These are phyloP conservation scores for Eruca vesicaria DNA, from an alignment of 441 rosid genomes.

Conservation along the genomic window DNA sequence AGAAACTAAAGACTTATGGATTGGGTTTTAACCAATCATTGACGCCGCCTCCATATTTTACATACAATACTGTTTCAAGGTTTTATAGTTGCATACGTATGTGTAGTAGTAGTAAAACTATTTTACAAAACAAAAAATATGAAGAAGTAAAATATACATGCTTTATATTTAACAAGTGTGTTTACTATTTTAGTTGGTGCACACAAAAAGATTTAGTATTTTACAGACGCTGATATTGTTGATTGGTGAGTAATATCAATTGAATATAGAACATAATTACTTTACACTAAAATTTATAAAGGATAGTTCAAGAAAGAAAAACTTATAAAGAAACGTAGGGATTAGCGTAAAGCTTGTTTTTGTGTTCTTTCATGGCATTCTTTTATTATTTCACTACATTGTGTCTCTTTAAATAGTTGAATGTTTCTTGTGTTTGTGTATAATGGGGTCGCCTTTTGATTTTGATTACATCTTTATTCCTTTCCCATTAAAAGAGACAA, in stretches of 20 bases:
- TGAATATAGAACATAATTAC: neutral
- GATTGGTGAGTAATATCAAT: neutral
- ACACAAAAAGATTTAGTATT: neutral
- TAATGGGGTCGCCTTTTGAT: constrained; percentile 12
- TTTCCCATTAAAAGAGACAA: neutral
- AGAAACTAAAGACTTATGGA: constrained; percentile 12
- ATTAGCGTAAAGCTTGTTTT: constrained; percentile 31
- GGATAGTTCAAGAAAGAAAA: neutral
- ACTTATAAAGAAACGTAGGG: constrained; percentile 23
- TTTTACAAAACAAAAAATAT: neutral
- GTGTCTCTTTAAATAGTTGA: neutral
- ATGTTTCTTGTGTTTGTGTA: neutral
- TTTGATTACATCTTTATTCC: neutral
- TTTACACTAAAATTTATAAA: neutral
- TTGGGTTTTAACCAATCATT: constrained; percentile 25
- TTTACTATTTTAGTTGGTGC: neutral
- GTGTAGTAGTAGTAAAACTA: neutral
- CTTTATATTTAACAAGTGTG: neutral
- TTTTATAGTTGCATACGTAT: neutral
- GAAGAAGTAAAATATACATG: neutral
- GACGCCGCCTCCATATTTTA: constrained; percentile 13
- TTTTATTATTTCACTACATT: neutral
- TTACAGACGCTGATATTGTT: neutral
- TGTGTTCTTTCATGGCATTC: constrained; percentile 20
- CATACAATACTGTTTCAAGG: neutral